Conservation (phyloP, 208 protist species). For the Acanthamoeba polyphaga region DNA sequence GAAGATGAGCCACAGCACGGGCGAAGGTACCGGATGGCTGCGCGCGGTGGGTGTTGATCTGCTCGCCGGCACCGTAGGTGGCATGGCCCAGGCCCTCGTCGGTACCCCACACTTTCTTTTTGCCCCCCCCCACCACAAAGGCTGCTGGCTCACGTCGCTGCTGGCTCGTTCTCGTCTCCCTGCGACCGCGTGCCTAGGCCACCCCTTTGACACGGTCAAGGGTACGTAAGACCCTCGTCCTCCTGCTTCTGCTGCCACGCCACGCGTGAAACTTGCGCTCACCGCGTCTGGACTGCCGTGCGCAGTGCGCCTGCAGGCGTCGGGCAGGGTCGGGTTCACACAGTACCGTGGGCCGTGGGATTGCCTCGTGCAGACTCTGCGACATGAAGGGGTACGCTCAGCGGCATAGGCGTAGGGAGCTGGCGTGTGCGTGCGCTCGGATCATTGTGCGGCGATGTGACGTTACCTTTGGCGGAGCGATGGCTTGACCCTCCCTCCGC, state of each 20-base stretch:
- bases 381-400: background rate
- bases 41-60: background rate
- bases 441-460: background rate
- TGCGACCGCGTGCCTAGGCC: background rate
- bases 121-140: background rate
- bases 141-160: background rate
- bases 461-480: too few species aligned
- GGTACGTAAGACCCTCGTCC: background rate
- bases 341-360: constrained; percentile 20
- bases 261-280: too few species aligned
- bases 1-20: background rate
- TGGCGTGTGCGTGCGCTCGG: too few species aligned
- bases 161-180: background rate
- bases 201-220: constrained; percentile 10
- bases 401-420: too few species aligned
- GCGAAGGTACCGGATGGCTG: background rate
- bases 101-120: background rate
- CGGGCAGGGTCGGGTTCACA: background rate
- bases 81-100: constrained; percentile 12
- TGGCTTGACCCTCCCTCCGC: too few species aligned
- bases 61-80: background rate
- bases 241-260: background rate
- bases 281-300: too few species aligned
- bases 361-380: constrained; percentile 41
- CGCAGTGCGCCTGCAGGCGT: background rate